phyloP scores from a whole-genome alignment of 306 rosid species.

The Rosa multiflora region DNA sequence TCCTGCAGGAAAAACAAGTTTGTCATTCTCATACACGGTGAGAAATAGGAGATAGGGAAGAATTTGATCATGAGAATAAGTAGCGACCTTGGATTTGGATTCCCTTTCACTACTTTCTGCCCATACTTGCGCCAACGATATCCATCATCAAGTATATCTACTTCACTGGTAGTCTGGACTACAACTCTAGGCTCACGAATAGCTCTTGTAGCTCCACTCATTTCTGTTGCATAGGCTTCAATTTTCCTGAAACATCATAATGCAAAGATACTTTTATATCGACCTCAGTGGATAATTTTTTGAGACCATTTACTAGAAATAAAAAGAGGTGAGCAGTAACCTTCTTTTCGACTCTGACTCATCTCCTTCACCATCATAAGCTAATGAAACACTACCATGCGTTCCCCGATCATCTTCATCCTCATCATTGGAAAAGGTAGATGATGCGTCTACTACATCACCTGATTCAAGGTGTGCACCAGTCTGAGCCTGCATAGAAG shows the following conservation, averaged over 20 bases:
- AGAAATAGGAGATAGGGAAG: conserved; percentile 9
- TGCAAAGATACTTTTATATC: conserved; percentile 15
- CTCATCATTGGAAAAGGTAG: conserved; percentile 87
- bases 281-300: conserved; percentile 21
- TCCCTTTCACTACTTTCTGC: conserved; percentile 96
- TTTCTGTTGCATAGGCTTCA: conserved; percentile 76
- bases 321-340: conserved; percentile 38
- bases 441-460: conserved; percentile 81
- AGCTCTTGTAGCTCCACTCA: conserved; percentile 98
- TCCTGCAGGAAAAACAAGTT: conserved; percentile 51
- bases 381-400: conserved; percentile 85
- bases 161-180: conserved; percentile 97
- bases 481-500: conserved; percentile 64
- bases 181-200: conserved; percentile 98
- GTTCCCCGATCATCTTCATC: conserved; percentile 89
- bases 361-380: conserved; percentile 87
- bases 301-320: conserved; percentile 19
- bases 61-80: neutral
- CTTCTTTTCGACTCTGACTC: conserved; percentile 94
- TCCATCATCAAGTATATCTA: conserved; percentile 95
- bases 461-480: conserved; percentile 59
- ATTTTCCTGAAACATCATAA: conserved; percentile 63
- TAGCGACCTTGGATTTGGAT: conserved; percentile 94
- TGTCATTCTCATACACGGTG: neutral
- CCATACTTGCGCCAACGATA: conserved; percentile 98